phyloP scores from a whole-genome alignment of 2,329 filamentous ascomycete genomes.

The Cladosporium colombiae region DNA sequence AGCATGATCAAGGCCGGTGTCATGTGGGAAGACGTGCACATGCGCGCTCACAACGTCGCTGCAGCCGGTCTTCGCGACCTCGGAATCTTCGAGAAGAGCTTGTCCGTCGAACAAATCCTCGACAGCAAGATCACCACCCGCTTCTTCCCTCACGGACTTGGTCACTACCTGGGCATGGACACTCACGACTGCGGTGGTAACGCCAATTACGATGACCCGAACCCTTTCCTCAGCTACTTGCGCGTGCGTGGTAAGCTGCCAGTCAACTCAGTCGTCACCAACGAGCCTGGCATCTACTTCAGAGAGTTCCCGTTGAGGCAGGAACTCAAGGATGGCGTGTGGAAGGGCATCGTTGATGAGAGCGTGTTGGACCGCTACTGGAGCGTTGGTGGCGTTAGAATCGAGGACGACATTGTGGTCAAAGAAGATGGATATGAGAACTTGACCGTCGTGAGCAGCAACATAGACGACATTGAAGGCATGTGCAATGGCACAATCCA shows the following conservation, averaged over 20 bases:
- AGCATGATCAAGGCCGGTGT: slow-evolving; percentile 71
- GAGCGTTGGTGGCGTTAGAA: slow-evolving; percentile 81
- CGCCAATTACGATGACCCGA: slow-evolving; percentile 62
- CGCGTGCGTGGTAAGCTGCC: slow-evolving; percentile 60
- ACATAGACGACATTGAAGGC: slow-evolving; percentile 42
- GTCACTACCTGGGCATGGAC: slow-evolving; percentile 56
- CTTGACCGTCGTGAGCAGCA: slow-evolving; percentile 73
- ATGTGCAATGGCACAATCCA: slow-evolving; percentile 11
- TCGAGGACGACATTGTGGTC: slow-evolving; percentile 85
- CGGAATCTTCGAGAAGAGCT: slow-evolving; percentile 61
- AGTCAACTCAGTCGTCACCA: slow-evolving; percentile 77
- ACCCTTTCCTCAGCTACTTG: slow-evolving; percentile 84
- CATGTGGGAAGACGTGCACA: slow-evolving; percentile 78
- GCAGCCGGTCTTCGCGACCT: slow-evolving; percentile 76
- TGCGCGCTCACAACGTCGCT: slow-evolving; percentile 76
- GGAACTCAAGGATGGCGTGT: slow-evolving; percentile 62
- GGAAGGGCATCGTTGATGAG: slow-evolving; percentile 65
- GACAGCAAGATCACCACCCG: slow-evolving; percentile 48
- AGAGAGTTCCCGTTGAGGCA: slow-evolving; percentile 71
- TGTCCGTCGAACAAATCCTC: slow-evolving; percentile 46
- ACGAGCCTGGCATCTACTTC: slow-evolving; percentile 89
- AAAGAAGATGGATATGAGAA: slow-evolving; percentile 79
- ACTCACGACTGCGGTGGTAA: slow-evolving; percentile 54
- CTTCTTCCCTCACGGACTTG: slow-evolving; percentile 54
- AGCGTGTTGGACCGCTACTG: slow-evolving; percentile 69